Percentiles rank a stretch among this genome's conserved stretches.
phyloP scores from a whole-genome alignment of 768 basidiomycete genomes.

The Solioccasus polychromus region DNA sequence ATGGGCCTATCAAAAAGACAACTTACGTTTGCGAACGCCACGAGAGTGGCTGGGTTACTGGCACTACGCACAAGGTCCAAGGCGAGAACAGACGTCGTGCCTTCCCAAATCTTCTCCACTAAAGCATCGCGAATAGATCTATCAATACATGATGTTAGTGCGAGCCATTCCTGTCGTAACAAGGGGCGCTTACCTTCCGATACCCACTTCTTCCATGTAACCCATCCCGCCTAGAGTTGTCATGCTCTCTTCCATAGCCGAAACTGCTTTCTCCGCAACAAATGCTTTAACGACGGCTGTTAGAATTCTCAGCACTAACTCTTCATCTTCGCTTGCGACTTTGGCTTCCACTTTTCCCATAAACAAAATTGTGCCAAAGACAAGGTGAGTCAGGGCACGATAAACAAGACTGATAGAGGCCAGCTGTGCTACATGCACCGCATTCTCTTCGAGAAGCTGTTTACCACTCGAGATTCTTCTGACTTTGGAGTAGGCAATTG shows the following conservation, averaged over 20 bases:
- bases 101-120: slow-evolving; percentile 86
- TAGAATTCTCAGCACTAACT: slow-evolving; percentile 53
- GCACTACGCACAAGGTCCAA: slow-evolving; percentile 63
- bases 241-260: slow-evolving; percentile 75
- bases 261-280: slow-evolving; percentile 57
- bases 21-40: slow-evolving; percentile 51
- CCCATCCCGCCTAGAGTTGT: slow-evolving; percentile 71
- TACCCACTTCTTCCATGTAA: slow-evolving; percentile 80
- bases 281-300: slow-evolving; percentile 74
- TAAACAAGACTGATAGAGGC: slow-evolving; percentile 61
- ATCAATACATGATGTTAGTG: not conserved
- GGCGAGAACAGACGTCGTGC: slow-evolving; percentile 64
- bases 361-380: slow-evolving; percentile 55
- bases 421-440: slow-evolving; percentile 63
- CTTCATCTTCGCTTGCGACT: slow-evolving; percentile 47
- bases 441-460: slow-evolving; percentile 49
- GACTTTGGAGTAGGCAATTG: slow-evolving; percentile 59
- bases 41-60: slow-evolving; percentile 40
- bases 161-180: not conserved
- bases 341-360: slow-evolving; percentile 63
- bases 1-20: not conserved
- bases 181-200: slow-evolving; percentile 44
- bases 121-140: slow-evolving; percentile 62
- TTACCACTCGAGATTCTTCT: slow-evolving; percentile 53
- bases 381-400: slow-evolving; percentile 61